Percentiles rank a stretch among this genome's conserved stretches.
Evolutionary conservation across 169 alveolate species (phyloP).

Genomic region (Plasmodium coatneyi): DNA sequence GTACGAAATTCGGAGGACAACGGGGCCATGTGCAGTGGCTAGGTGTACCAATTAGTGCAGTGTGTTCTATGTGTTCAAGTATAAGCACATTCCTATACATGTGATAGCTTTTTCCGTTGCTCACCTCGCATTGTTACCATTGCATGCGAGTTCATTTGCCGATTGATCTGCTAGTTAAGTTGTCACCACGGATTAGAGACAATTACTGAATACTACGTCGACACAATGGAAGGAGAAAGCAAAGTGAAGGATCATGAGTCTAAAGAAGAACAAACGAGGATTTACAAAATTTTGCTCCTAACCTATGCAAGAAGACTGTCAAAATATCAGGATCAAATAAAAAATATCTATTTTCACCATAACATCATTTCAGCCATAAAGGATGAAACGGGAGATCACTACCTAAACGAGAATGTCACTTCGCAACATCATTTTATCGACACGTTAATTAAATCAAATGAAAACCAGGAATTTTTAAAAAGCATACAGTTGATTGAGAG

Average conservation of each 20-base stretch:
- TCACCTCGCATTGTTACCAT: neutral
- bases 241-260: conserved; percentile 10
- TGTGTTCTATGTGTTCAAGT: neutral
- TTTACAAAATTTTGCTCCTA: conserved; percentile 58
- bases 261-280: conserved; percentile 63
- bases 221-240: conserved; percentile 21
- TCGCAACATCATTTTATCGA: conserved; percentile 67
- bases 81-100: neutral
- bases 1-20: neutral
- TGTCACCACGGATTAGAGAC: neutral
- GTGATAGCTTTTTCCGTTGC: neutral
- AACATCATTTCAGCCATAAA: conserved; percentile 15
- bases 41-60: neutral
- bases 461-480: conserved; percentile 40
- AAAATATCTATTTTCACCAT: conserved; percentile 62
- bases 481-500: conserved; percentile 13
- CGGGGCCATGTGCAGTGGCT: neutral
- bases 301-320: conserved; percentile 49
- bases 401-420: conserved; percentile 48
- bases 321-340: conserved; percentile 53
- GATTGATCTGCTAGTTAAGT: neutral
- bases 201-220: neutral
- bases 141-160: neutral
- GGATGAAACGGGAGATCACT: conserved; percentile 18
- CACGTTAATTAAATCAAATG: conserved; percentile 70